Percentiles rank a stretch among this genome's conserved stretches.
Evolutionary conservation across 148 eudicot genomes (phyloP).

Genomic region (Polygonum aviculare): DNA sequence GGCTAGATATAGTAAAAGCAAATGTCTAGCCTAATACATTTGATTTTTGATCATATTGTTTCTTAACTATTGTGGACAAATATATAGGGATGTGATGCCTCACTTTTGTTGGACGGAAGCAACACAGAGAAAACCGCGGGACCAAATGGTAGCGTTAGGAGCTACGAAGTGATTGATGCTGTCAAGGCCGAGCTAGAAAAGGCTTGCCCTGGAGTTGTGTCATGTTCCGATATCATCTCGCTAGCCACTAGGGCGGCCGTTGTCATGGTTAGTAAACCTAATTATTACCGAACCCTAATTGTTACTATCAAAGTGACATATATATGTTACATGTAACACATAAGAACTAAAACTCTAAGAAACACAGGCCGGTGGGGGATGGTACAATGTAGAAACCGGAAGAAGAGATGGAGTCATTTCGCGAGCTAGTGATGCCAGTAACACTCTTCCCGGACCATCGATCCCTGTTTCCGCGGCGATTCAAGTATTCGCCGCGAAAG

Average conservation of each 20-base stretch:
- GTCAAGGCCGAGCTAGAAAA: background rate
- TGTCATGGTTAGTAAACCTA: background rate
- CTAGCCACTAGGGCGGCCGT: conserved; percentile 2
- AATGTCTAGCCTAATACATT: background rate
- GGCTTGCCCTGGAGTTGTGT: conserved; percentile 10
- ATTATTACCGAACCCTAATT: background rate
- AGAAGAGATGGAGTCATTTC: conserved; percentile 44
- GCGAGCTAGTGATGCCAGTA: conserved; percentile 23
- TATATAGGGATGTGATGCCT: conserved; percentile 53
- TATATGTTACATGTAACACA: background rate
- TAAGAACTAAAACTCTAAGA: background rate
- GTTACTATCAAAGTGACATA: background rate
- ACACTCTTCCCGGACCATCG: conserved; percentile 35
- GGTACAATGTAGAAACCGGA: conserved; percentile 40
- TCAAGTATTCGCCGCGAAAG: conserved; percentile 23
- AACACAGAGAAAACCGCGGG: background rate
- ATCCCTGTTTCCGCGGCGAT: conserved; percentile 23
- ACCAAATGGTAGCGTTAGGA: background rate
- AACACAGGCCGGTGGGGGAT: conserved; percentile 35
- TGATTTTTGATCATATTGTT: background rate
- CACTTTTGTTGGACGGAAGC: conserved; percentile 36
- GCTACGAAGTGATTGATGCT: conserved; percentile 7
- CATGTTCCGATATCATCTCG: conserved; percentile 3
- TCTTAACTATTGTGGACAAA: background rate
- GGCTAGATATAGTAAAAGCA: too few species aligned